A percentile compares a stretch with the other conserved stretches of the same genome.
Evolutionary conservation across 1,284 basidiomycete genomes (phyloP).

Genomic region (Blastosporella zonata): DNA sequence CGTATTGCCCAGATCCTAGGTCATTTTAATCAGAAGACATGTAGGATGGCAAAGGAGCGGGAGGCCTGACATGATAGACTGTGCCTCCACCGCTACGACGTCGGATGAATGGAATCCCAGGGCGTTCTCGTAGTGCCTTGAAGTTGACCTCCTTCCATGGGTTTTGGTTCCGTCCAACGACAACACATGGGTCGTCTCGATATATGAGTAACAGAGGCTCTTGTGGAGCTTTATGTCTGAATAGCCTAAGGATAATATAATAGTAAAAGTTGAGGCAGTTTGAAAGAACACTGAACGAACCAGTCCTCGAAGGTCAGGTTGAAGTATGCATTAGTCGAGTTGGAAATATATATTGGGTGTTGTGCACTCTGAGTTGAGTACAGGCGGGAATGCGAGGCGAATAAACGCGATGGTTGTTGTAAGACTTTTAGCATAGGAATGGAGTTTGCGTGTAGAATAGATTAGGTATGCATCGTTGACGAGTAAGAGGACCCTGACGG

Average conservation of each 20-base stretch:
- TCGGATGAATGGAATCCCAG: constrained; percentile 75
- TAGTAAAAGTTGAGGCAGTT: not conserved
- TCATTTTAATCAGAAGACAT: constrained; percentile 1
- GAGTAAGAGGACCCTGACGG: constrained; percentile 3
- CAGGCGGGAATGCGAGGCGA: constrained; percentile 4
- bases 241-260: constrained; percentile 57
- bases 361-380: constrained; percentile 22
- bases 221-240: constrained; percentile 67
- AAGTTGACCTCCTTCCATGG: constrained; percentile 96
- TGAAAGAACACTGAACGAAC: constrained; percentile 36
- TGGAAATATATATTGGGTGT: constrained; percentile 77
- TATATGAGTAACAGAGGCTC: constrained; percentile 85
- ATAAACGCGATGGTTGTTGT: constrained; percentile 10
- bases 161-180: constrained; percentile 97
- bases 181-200: constrained; percentile 85
- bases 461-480: not conserved
- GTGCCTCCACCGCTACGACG: constrained; percentile 95
- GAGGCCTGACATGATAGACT: constrained; percentile 84
- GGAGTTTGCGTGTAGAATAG: not conserved
- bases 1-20: constrained; percentile 92
- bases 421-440: constrained; percentile 15
- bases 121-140: constrained; percentile 26
- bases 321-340: constrained; percentile 85
- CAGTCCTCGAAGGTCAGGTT: constrained; percentile 95
- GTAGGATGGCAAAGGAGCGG: not conserved